Evolutionary conservation across 139 green algal species (phyloP).

Genomic region (Pycnococcus provasolii): DNA sequence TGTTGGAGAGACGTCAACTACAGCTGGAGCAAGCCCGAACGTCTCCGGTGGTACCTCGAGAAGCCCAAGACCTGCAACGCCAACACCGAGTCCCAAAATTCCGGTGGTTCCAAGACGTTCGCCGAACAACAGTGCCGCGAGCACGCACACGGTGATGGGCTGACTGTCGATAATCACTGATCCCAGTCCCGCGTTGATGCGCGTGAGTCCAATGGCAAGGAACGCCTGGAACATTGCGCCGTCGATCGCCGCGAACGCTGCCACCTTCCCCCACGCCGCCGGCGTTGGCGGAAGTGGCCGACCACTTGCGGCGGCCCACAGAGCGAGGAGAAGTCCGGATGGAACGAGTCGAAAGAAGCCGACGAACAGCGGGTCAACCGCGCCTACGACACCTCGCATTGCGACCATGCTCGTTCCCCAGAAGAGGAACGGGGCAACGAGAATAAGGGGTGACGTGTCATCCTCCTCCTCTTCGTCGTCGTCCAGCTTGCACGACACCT

Average conservation of each 20-base stretch:
- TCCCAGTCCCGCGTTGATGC: slow-evolving; percentile 65
- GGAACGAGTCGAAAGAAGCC: slow-evolving; percentile 74
- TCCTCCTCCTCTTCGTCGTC: background rate
- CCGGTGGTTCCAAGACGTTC: slow-evolving; percentile 53
- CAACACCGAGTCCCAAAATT: slow-evolving; percentile 55
- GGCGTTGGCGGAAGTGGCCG: slow-evolving; percentile 45
- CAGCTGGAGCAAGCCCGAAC: too few species aligned
- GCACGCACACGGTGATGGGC: slow-evolving; percentile 83
- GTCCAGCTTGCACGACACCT: background rate
- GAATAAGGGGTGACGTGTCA: slow-evolving; percentile 25
- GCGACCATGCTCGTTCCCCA: slow-evolving; percentile 91
- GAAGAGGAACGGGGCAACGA: slow-evolving; percentile 92
- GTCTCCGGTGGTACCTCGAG: slow-evolving; percentile 47
- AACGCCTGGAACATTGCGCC: slow-evolving; percentile 91
- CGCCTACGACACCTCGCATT: slow-evolving; percentile 61
- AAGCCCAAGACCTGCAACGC: slow-evolving; percentile 72
- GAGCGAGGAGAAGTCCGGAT: slow-evolving; percentile 57
- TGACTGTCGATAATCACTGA: slow-evolving; percentile 94
- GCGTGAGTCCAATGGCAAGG: slow-evolving; percentile 74
- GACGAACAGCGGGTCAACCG: slow-evolving; percentile 77
- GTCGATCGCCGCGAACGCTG: slow-evolving; percentile 79
- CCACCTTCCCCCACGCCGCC: slow-evolving; percentile 69
- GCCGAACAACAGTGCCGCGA: slow-evolving; percentile 83
- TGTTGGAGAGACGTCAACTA: too few species aligned
- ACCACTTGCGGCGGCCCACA: slow-evolving; percentile 56